A percentile compares a stretch with the other conserved stretches of the same genome.
Conservation (phyloP, 805 yeast genomes). For the Torulaspora delbrueckii region DNA sequence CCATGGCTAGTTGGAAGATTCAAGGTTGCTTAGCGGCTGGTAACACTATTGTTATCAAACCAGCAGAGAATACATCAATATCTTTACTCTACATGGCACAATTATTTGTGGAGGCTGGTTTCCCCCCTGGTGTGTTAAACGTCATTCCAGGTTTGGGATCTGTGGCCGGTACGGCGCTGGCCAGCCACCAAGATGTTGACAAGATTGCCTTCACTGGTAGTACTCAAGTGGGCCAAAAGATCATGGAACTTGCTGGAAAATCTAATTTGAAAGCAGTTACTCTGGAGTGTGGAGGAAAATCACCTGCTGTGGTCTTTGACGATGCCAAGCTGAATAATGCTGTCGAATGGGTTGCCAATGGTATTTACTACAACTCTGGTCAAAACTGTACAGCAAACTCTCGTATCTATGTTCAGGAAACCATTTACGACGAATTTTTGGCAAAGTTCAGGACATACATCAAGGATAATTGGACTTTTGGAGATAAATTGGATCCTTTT, state of each 20-base stretch:
- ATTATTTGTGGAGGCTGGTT: slow-evolving; percentile 38
- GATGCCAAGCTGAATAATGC: slow-evolving; percentile 42
- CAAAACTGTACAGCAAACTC: slow-evolving; percentile 60
- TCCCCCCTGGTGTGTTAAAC: slow-evolving; percentile 45
- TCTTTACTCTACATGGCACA: slow-evolving; percentile 39
- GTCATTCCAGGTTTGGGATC: slow-evolving; percentile 40
- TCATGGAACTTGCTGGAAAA: slow-evolving; percentile 36
- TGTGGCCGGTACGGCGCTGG: slow-evolving; percentile 39
- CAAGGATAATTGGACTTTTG: slow-evolving; percentile 49
- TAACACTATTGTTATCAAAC: slow-evolving; percentile 41
- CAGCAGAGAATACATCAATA: slow-evolving; percentile 44
- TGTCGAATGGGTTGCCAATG: slow-evolving; percentile 43
- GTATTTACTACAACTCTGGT: slow-evolving; percentile 53
- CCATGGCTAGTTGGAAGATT: slow-evolving; percentile 46
- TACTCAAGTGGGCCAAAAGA: slow-evolving; percentile 40
- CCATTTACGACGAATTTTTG: slow-evolving; percentile 45
- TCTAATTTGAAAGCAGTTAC: slow-evolving; percentile 42
- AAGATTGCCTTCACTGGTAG: slow-evolving; percentile 50
- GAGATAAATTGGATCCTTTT: slow-evolving; percentile 48
- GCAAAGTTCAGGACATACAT: slow-evolving; percentile 35
- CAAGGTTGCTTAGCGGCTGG: slow-evolving; percentile 49
- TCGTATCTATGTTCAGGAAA: slow-evolving; percentile 49
- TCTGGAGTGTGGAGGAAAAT: slow-evolving; percentile 45
- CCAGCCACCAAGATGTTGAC: slow-evolving; percentile 39
- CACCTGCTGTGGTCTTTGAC: slow-evolving; percentile 41